phyloP scores from a whole-genome alignment of 306 rosid genomes.

The Datisca glomerata region DNA sequence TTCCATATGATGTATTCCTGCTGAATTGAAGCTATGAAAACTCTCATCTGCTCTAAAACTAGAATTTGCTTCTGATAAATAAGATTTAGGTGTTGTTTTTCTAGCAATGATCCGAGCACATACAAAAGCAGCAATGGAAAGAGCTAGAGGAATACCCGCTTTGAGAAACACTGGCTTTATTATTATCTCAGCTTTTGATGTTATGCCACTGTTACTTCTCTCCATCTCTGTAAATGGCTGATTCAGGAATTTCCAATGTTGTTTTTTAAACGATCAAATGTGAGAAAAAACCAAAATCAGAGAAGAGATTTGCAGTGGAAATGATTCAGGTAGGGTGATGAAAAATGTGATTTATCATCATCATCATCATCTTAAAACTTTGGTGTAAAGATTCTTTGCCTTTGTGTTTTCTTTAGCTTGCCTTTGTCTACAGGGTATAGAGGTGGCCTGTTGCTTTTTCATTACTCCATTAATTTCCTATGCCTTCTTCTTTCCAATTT shows the following conservation, averaged over 20 bases:
- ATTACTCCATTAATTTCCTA: slow-evolving; percentile 14
- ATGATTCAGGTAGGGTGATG: too few relatives aligned
- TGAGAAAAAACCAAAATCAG: too few relatives aligned
- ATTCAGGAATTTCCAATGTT: slow-evolving; percentile 4
- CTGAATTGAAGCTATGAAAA: slow-evolving; percentile 13
- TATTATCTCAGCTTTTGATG: slow-evolving; percentile 23
- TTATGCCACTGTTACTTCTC: too few relatives aligned
- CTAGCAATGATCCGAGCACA: slow-evolving; percentile 41
- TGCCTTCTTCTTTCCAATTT: slow-evolving; percentile 8
- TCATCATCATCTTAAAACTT: too few relatives aligned
- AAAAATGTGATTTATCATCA: too few relatives aligned
- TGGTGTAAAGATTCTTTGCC: slow-evolving; percentile 19
- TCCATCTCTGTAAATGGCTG: slow-evolving; percentile 24
- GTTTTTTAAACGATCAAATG: not conserved
- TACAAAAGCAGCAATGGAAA: slow-evolving; percentile 47
- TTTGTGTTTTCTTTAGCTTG: slow-evolving; percentile 11
- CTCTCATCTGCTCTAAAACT: slow-evolving; percentile 15
- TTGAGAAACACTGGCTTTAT: slow-evolving; percentile 39
- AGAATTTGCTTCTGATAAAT: slow-evolving; percentile 15
- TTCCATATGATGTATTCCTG: slow-evolving; percentile 3
- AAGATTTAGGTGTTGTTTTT: slow-evolving; percentile 17
- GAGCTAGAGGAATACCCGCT: slow-evolving; percentile 59
- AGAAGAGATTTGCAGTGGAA: too few relatives aligned
- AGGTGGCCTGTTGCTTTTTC: slow-evolving; percentile 33
- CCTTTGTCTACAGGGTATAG: slow-evolving; percentile 19